These are phyloP conservation scores for Haplographium delicatum DNA, from an alignment of 495 filamentous ascomycete species.

Conservation along the genomic window DNA sequence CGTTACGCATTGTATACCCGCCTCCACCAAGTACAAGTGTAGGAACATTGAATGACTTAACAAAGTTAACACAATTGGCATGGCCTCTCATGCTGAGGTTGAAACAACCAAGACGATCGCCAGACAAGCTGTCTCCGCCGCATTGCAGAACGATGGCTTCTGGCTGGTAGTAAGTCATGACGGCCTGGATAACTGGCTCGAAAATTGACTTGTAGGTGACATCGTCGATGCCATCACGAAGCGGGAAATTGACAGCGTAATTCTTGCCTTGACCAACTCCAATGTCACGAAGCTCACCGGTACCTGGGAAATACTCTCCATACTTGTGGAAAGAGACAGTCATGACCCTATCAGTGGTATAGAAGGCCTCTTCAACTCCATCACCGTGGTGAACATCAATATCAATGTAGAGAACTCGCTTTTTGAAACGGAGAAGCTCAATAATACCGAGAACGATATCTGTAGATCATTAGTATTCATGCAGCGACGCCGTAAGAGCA, in stretches of 20 bases:
- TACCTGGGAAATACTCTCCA: constrained; percentile 97
- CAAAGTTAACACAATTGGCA: constrained; percentile 94
- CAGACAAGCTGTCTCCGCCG: constrained; percentile 90
- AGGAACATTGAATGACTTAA: constrained; percentile 87
- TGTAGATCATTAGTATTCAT: constrained; percentile 29
- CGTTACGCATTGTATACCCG: constrained; percentile 98
- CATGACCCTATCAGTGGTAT: constrained; percentile 97
- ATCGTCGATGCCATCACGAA: constrained; percentile 95
- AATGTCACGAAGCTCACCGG: constrained; percentile 91
- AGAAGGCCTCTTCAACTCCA: constrained; percentile 96
- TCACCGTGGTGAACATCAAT: constrained; percentile 99
- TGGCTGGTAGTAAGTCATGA: constrained; percentile 95
- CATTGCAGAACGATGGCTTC: constrained; percentile 96
- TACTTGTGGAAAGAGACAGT: constrained; percentile 98
- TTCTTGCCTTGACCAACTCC: constrained; percentile 90
- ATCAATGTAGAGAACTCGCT: constrained; percentile 93
- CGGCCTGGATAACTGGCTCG: constrained; percentile 84
- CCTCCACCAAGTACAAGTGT: constrained; percentile 91
- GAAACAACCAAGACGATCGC: constrained; percentile 94
- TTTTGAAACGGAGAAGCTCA: constrained; percentile 88
- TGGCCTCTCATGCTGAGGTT: constrained; percentile 97
- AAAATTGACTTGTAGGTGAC: constrained; percentile 89
- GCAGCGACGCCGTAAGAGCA: background rate
- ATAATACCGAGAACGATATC: constrained; percentile 97
- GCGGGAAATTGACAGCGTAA: constrained; percentile 93